Conservation (phyloP, 108 stramenopile species). For the Skeletonema potamos region DNA sequence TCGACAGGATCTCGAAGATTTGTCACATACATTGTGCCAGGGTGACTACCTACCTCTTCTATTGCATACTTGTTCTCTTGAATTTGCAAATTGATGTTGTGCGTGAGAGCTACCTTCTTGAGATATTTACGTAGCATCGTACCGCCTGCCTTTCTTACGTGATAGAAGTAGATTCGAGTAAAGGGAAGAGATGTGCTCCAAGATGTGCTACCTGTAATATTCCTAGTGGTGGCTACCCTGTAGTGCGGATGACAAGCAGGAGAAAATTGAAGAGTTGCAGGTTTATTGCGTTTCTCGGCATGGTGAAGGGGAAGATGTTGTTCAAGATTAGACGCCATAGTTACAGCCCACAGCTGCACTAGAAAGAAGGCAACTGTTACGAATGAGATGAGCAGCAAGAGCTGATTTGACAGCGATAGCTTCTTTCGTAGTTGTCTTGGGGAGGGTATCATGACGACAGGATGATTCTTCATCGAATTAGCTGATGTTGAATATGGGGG, state of each 20-base stretch:
- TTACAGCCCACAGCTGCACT: not conserved
- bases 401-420: not conserved
- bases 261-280: not conserved
- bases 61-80: slow-evolving; percentile 28
- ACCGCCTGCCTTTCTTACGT: slow-evolving; percentile 43
- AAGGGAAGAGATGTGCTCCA: slow-evolving; percentile 2
- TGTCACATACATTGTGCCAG: slow-evolving; percentile 34
- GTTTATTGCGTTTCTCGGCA: not conserved
- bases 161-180: slow-evolving; percentile 29
- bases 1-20: slow-evolving; percentile 39
- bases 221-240: not conserved
- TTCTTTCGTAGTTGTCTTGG: not conserved
- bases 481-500: no score
- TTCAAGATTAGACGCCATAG: not conserved
- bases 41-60: slow-evolving; percentile 33
- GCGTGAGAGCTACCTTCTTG: slow-evolving; percentile 15
- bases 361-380: not conserved
- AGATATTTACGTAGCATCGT: slow-evolving; percentile 47
- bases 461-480: no score
- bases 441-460: no score
- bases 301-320: not conserved
- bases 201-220: not conserved
- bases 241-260: slow-evolving; percentile 2
- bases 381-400: not conserved
- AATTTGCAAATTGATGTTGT: slow-evolving; percentile 14